These are phyloP conservation scores for Isabelozyma pseudorhagii DNA, from an alignment of 805 yeast species.

Conservation along the genomic window DNA sequence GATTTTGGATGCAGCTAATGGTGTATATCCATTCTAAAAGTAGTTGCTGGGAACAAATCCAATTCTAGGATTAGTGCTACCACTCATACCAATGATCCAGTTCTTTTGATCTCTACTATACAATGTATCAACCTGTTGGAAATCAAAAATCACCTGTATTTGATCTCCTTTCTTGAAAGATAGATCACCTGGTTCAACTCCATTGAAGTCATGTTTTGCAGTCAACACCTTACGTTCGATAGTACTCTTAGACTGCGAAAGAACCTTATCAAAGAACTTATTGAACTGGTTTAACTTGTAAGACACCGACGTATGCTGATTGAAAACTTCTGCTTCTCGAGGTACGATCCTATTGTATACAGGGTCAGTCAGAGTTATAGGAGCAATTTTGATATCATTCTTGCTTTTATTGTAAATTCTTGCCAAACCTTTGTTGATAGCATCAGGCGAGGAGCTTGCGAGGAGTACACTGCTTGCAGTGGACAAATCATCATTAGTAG, in stretches of 20 bases:
- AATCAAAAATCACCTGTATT: conserved; percentile 30
- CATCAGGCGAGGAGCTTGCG: conserved; percentile 12
- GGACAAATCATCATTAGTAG: conserved; percentile 6
- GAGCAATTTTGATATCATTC: conserved; percentile 30
- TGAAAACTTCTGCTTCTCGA: conserved; percentile 5
- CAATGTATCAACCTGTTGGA: conserved; percentile 20
- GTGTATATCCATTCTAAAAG: conserved; percentile 1
- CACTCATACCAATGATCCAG: conserved; percentile 33
- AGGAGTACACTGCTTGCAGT: conserved; percentile 12
- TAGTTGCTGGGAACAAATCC: conserved; percentile 38
- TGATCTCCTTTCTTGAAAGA: conserved; percentile 31
- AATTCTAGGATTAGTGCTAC: conserved; percentile 14
- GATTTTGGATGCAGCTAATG: too few species aligned
- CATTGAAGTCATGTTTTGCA: conserved; percentile 25
- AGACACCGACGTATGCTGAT: conserved; percentile 17
- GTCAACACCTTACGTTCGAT: conserved; percentile 3
- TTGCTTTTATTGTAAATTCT: conserved; percentile 31
- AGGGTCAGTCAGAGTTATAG: conserved; percentile 13
- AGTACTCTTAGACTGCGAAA: neutral
- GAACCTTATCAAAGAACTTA: conserved; percentile 18
- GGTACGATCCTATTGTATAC: conserved; percentile 5
- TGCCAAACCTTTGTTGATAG: conserved; percentile 15
- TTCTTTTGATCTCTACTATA: conserved; percentile 15
- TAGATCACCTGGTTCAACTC: conserved; percentile 35
- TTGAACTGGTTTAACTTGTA: conserved; percentile 22